Conservation (phyloP, 2,329 filamentous ascomycete genomes). For the Hymenoscyphus infarciens region DNA sequence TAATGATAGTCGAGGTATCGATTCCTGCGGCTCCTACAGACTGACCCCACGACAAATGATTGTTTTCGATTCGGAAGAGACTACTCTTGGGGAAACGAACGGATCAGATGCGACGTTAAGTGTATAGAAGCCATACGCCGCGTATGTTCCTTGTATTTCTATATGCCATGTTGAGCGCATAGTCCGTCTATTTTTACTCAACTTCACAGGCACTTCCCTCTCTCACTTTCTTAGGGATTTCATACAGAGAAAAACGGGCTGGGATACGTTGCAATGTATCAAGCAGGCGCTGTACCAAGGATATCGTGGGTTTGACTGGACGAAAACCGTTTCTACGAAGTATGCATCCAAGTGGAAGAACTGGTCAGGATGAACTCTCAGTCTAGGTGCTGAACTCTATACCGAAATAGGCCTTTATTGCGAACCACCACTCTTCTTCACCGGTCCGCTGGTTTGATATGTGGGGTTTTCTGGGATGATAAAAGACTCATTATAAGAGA, state of each 20-base stretch:
- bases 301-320: not conserved
- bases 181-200: not conserved
- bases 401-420: too few species aligned
- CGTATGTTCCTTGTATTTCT: not conserved
- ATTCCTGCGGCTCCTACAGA: not conserved
- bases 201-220: not conserved
- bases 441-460: too few species aligned
- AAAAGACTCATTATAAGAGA: too few species aligned
- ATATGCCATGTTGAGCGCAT: not conserved
- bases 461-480: too few species aligned
- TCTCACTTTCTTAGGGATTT: not conserved
- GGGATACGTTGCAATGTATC: not conserved
- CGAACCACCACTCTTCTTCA: too few species aligned
- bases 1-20: not conserved
- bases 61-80: not conserved
- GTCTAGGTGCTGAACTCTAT: too few species aligned
- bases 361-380: too few species aligned
- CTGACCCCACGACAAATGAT: not conserved
- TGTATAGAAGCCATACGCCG: not conserved
- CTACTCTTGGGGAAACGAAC: not conserved
- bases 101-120: not conserved
- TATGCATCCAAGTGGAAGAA: too few species aligned
- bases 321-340: not conserved
- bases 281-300: not conserved
- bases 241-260: not conserved